Evolutionary conservation across 208 protist genomes (phyloP).

Genomic region (Crithidia fasciculata): DNA sequence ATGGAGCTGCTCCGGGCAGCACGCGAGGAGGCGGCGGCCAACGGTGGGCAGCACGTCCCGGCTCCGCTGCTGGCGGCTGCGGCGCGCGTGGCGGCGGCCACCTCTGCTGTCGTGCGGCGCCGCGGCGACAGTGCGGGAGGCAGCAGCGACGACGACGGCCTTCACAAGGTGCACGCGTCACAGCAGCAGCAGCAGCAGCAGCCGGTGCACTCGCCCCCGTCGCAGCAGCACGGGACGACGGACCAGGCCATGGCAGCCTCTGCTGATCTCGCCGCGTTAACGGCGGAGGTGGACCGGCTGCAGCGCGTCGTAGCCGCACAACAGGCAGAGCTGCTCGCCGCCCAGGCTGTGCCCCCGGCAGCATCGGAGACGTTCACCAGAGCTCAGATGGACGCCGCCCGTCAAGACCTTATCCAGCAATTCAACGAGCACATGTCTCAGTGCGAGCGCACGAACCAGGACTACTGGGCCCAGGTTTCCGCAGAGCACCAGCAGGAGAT

Average conservation of each 20-base stretch:
- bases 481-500: constrained; percentile 35
- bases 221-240: background rate
- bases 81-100: constrained; percentile 6
- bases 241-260: background rate
- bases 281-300: constrained; percentile 15
- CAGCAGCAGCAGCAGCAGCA: background rate
- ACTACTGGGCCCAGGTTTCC: constrained; percentile 34
- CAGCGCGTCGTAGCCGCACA: constrained; percentile 17
- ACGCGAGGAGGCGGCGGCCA: constrained; percentile 37
- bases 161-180: background rate
- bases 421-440: constrained; percentile 63
- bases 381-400: constrained; percentile 26
- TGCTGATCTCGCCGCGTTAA: background rate
- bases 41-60: constrained; percentile 21
- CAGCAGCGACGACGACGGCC: background rate
- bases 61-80: constrained; percentile 24
- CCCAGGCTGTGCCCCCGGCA: background rate
- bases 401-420: constrained; percentile 35
- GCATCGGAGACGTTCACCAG: constrained; percentile 23
- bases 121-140: background rate
- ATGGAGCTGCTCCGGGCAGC: constrained; percentile 44
- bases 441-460: constrained; percentile 50
- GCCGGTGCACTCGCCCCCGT: constrained; percentile 10
- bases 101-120: background rate
- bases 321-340: constrained; percentile 12